Base-by-base conservation (phyloP, 2,329 filamentous ascomycete genomes). In the Monascus ruber region DNA sequence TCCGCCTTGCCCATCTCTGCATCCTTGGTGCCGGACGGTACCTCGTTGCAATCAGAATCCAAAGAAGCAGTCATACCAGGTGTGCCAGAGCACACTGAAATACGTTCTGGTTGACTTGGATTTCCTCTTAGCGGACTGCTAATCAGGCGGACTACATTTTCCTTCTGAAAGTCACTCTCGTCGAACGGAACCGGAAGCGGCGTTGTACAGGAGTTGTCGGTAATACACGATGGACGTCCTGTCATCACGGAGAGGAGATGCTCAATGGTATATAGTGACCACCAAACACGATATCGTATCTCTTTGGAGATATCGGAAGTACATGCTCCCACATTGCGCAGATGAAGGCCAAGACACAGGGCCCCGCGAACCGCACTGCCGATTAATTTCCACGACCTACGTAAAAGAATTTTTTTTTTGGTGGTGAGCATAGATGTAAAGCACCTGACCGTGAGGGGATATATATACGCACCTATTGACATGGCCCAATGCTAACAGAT, bases 251-350 rank as follows among this genome's bases (percentile, higher is more conserved):
- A 59, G 11, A 69, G 55, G 10, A 62, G 57, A 39, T 65, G 61
- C 38, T 69, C 66, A 11, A 68, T 41, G 6, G 54, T 55, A 44
- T 66, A 65, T 24, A 69, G 42, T 24, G 65, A 60, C 61, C 64
- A 68, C 66, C 66, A 69, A 17, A 67, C 57, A 11, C 64, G 59
- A 41, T 66, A 66, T 33, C 64, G 56, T 27, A 64, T 61, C 43
- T 67, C 64, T 36, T 65, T 67, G 17, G 63, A 62, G 5, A 52
- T 58, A 41, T 66, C 58, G 2, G 59, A 56, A 25, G 62, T 58
- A 28, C 50, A 54, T 5, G 41, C 39, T 26, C 60, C 63, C 5
- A 62, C 52, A 32, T 66, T 67, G 32, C 56, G 59, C 40, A 69
- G 49, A 45, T 69, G 64, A 36, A 69, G 45, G 4, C 65, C 65